Evolutionary conservation across 192 early-diverging fungal species (phyloP).

Genomic region (Coemansia sp.): DNA sequence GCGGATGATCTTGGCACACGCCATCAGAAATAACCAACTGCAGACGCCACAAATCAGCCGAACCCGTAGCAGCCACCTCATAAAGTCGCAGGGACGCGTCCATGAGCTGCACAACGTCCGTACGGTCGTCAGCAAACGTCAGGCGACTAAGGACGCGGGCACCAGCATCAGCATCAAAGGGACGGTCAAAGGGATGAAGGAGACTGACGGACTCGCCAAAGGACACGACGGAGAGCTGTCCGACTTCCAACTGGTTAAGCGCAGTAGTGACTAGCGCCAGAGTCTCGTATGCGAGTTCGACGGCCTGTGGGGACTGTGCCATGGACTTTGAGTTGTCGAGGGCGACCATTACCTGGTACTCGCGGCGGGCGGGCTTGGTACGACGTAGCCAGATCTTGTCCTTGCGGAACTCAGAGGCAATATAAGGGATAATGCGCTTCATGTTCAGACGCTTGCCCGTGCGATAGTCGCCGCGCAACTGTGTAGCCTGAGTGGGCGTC

Average conservation of each 20-base stretch:
- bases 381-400: slow-evolving; percentile 99
- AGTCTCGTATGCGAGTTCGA: slow-evolving; percentile 94
- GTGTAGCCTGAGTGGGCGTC: slow-evolving; percentile 95
- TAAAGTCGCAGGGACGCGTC: slow-evolving; percentile 81
- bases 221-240: slow-evolving; percentile 85
- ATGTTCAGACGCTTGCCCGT: slow-evolving; percentile 99
- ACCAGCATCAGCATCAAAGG: slow-evolving; percentile 89
- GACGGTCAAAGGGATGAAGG: slow-evolving; percentile 93
- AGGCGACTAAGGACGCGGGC: slow-evolving; percentile 88
- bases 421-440: slow-evolving; percentile 99
- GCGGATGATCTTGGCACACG: slow-evolving; percentile 92
- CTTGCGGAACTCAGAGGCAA: slow-evolving; percentile 98
- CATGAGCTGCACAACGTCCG: slow-evolving; percentile 86
- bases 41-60: slow-evolving; percentile 90
- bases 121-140: slow-evolving; percentile 89
- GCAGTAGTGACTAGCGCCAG: slow-evolving; percentile 91
- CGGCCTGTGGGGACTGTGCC: slow-evolving; percentile 70
- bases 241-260: slow-evolving; percentile 91
- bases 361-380: slow-evolving; percentile 94
- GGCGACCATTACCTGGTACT: slow-evolving; percentile 98
- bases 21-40: slow-evolving; percentile 97
- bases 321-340: slow-evolving; percentile 99
- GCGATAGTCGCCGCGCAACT: slow-evolving; percentile 95
- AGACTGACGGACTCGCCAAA: slow-evolving; percentile 89
- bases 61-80: slow-evolving; percentile 63